phyloP scores from a whole-genome alignment of 352 stramenopile species.

The Globisporangium spiculum region DNA sequence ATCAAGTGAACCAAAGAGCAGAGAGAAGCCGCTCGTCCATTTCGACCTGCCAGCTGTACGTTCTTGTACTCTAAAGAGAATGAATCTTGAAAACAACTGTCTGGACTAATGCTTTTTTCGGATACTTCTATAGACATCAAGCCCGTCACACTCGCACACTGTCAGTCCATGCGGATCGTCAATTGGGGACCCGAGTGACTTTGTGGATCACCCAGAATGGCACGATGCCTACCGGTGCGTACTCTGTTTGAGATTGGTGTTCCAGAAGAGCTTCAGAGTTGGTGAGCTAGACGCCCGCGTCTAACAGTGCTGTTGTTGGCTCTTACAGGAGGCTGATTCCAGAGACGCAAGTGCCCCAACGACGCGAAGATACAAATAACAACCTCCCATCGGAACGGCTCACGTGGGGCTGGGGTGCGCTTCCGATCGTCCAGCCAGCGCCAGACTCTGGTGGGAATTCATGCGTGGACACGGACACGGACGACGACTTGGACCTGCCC shows the following conservation, averaged over 20 bases:
- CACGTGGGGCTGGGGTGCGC: constrained; percentile 49
- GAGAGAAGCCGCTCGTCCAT: constrained; percentile 3
- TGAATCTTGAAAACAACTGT: background rate
- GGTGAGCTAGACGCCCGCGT: background rate
- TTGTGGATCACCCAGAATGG: constrained; percentile 21
- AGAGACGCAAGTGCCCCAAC: constrained; percentile 14
- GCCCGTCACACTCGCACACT: constrained; percentile 3
- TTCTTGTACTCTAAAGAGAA: background rate
- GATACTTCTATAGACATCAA: background rate
- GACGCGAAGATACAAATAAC: constrained; percentile 7
- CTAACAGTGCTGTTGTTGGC: background rate
- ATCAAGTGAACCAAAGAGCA: background rate
- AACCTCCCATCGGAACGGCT: constrained; percentile 32
- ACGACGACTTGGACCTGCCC: constrained; percentile 32
- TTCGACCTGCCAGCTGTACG: constrained; percentile 7
- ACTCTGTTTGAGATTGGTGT: background rate
- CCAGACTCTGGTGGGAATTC: background rate
- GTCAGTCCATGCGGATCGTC: constrained; percentile 9
- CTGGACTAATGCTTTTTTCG: background rate
- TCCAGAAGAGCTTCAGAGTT: background rate
- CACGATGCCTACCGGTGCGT: constrained; percentile 31
- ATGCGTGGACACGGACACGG: constrained; percentile 15
- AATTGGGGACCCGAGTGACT: background rate
- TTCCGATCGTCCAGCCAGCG: constrained; percentile 35
- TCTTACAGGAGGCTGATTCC: constrained; percentile 2